phyloP scores from a whole-genome alignment of 257 asterid genomes.

The Nicotiana sylvestris region DNA sequence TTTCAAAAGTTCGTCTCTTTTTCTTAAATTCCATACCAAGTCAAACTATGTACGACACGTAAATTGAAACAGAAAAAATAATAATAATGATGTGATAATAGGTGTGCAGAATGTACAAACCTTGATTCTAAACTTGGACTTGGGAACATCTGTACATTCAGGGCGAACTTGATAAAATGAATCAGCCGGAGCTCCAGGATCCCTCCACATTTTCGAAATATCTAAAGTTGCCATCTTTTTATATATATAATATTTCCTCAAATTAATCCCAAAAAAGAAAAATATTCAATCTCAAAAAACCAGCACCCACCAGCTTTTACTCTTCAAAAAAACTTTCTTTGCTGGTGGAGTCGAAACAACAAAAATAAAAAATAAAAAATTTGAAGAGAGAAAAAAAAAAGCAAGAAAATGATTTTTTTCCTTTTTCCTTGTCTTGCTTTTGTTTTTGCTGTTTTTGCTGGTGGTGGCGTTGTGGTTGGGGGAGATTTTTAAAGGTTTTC shows the following conservation, averaged over 20 bases:
- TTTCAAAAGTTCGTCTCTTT: not conserved
- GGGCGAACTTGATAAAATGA: constrained; percentile 76
- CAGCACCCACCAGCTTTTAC: not conserved
- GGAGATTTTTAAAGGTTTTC: not conserved
- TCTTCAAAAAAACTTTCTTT: not conserved
- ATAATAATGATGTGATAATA: too few species aligned
- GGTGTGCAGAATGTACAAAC: constrained; percentile 25
- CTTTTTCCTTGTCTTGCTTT: not conserved
- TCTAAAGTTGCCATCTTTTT: not conserved
- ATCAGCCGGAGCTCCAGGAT: constrained; percentile 79
- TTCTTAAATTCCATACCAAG: not conserved
- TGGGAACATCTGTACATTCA: constrained; percentile 77
- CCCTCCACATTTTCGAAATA: constrained; percentile 62
- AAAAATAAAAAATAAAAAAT: not conserved
- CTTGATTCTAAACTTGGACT: constrained; percentile 93
- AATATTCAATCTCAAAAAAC: not conserved
- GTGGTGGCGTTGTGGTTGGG: not conserved
- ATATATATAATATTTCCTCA: not conserved
- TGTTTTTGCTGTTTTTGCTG: not conserved
- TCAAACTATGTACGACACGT: not conserved
- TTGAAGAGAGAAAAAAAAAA: not conserved
- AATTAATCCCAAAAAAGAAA: not conserved
- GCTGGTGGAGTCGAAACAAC: not conserved
- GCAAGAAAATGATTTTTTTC: not conserved
- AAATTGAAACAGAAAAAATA: not conserved